Conservation (phyloP, 768 basidiomycete genomes). For the Coprinellus aureogranulatus region DNA sequence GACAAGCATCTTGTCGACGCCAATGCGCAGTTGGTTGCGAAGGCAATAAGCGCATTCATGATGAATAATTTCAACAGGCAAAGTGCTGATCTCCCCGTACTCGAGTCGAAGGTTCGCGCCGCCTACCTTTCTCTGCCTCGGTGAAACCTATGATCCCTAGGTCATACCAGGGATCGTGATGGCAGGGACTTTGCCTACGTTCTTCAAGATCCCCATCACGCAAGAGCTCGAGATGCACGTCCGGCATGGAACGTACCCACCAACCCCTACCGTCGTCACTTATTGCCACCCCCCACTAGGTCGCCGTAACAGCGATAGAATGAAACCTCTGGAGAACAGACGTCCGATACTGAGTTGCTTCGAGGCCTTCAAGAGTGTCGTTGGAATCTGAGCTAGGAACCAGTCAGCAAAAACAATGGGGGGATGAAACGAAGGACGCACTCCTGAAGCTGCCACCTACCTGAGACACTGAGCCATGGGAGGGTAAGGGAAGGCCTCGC, state of each 20-base stretch:
- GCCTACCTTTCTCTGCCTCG: constrained; percentile 1
- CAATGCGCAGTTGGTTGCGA: constrained; percentile 23
- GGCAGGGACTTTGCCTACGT: constrained; percentile 26
- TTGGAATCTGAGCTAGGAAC: background rate
- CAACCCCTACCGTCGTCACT: constrained; percentile 15
- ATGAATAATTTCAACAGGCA: constrained; percentile 16
- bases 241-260: constrained; percentile 17
- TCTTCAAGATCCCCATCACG: constrained; percentile 31
- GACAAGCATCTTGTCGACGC: constrained; percentile 20
- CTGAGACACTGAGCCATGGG: too few species aligned
- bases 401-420: too few species aligned
- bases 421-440: too few species aligned
- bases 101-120: constrained; percentile 9
- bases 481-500: too few species aligned
- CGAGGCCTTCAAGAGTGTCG: constrained; percentile 28
- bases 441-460: too few species aligned
- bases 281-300: constrained; percentile 10
- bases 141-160: constrained; percentile 6
- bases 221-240: constrained; percentile 13
- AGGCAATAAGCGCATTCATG: constrained; percentile 21
- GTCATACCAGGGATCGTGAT: constrained; percentile 31
- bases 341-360: constrained; percentile 23
- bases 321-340: constrained; percentile 31
- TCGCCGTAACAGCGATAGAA: constrained; percentile 23
- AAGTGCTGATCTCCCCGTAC: constrained; percentile 4